These are phyloP conservation scores for Arthromyces matolae DNA, from an alignment of 768 basidiomycete species.

Conservation along the genomic window DNA sequence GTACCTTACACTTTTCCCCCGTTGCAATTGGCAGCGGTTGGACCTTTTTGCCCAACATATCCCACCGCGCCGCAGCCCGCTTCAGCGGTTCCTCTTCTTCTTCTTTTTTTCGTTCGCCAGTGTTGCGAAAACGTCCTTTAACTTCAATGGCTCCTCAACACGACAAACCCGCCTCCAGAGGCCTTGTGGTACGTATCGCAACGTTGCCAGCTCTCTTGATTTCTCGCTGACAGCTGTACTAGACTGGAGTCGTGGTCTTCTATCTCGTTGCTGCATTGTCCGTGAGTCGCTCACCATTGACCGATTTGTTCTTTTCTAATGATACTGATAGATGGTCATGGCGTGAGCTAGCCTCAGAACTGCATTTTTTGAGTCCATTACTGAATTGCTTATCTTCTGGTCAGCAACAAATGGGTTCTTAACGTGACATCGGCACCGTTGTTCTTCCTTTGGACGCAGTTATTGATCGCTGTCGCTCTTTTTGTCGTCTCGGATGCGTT, in stretches of 20 bases:
- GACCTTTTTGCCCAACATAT: no score
- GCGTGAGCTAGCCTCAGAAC: slow-evolving; percentile 51
- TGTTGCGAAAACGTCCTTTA: slow-evolving; percentile 8
- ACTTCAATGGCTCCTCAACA: slow-evolving; percentile 25
- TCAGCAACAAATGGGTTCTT: slow-evolving; percentile 90
- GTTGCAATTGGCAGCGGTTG: no score
- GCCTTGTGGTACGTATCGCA: slow-evolving; percentile 37
- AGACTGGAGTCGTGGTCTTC: slow-evolving; percentile 78
- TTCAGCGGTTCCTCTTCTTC: background rate
- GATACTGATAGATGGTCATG: slow-evolving; percentile 73
- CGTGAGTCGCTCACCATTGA: slow-evolving; percentile 45
- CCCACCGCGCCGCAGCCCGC: no score
- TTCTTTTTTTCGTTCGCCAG: slow-evolving; percentile 5
- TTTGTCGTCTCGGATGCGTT: slow-evolving; percentile 61
- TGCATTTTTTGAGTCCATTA: no score
- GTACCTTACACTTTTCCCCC: no score
- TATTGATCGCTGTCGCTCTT: slow-evolving; percentile 73
- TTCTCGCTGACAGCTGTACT: slow-evolving; percentile 1
- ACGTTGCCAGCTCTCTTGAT: background rate
- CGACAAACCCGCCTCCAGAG: slow-evolving; percentile 37
- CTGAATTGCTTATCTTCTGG: background rate
- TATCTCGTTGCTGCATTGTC: slow-evolving; percentile 87
- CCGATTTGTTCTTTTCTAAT: background rate
- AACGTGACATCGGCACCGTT: slow-evolving; percentile 70
- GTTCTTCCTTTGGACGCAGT: slow-evolving; percentile 83